Base-by-base conservation (phyloP, 306 rosid genomes). In the Prunus padus region DNA sequence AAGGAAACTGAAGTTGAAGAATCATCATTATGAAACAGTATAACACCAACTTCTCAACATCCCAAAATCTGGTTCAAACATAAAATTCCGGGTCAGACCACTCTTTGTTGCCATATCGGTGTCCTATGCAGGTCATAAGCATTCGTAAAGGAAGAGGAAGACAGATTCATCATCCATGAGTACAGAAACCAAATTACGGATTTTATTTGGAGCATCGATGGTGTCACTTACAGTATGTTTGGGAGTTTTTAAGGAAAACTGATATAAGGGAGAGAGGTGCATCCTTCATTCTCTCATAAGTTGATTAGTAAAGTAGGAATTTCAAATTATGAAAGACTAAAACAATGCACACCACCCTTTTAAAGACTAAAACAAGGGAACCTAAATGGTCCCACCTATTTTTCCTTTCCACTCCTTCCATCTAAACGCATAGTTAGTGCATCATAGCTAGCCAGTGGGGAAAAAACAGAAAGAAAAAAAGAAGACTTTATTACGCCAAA, bases 401-500 rank as follows among this genome's bases (percentile, higher is more conserved):
- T 59, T 70, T 19, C 49, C 47, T 52, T 70, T 31, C 7, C 28
- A 45, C 13, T 67, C 20, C 55, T 45, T 45, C 33, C 11, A 69
- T 28, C 44, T 18, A 50, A 19, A 19, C 4, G 46, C 18, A 30
- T 19, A 19, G 28, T 20, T 30, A 30, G 37, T 11, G 31, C 22
- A 20, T 4, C 10, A 9, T 37, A 22, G 63, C 18, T 59, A 31
- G n/a, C 52, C 47, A 64, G 44, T 52, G 16, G 55, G 11, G 19
- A 1, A 40, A 63, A 18, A 50, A n/a, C n/a, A n/a, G n/a, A n/a
- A n/a, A n/a, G n/a, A n/a, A n/a, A n/a, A n/a, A n/a, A n/a, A n/a
- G n/a, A n/a, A n/a, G 71, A 42, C n/a, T 56, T 54, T 60, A 12
- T 40, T 5, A 31, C 50, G 80, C 66, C 69, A 72, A 64, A 65